Evolutionary conservation across 2,329 filamentous ascomycete species (phyloP), one percentile per base, ranked within the genome.

Genomic region (Chaetomium sp.): DNA sequence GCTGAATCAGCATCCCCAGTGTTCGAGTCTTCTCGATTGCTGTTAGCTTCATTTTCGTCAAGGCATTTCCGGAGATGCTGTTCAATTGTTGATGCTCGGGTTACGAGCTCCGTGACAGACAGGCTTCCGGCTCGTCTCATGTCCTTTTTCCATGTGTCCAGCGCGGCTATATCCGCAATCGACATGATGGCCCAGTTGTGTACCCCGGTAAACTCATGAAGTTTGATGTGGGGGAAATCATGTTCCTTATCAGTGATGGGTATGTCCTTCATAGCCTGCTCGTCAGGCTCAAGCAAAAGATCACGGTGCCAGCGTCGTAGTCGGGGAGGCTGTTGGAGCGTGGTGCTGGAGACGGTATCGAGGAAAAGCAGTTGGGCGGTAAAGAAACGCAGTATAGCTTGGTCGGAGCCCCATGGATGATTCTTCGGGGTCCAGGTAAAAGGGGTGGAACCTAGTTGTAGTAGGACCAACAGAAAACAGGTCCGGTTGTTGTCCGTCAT

Each of bases 71-170:
- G 70, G 14, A 78, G 68, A 7, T 64, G 65, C 6, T 68, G 66
- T 37, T 74, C 69, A 14, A 80, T 73, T 4, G 67, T 58, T 7
- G 69, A 66, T 1, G 74, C 77, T 12, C 77, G 76, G 4, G 67
- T 64, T 8, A 79, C 68, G 5, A 82, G 70, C 54, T 79, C 72
- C 3, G 67, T 63, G 52, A 73, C 68, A 9, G 76, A 76, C 1
- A 83, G 68, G 0, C 70, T 72, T 4, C 76, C 76, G 4, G 65
- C 61, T 47, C 66, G 65, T 48, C 71, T 74, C 58, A 73, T 72
- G 27, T 74, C 67, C 61, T 76, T 75, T 67, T 84, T 85, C 76
- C 78, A 82, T 1, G 75, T 72, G 51, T 80, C 75, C 6, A 86
- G 71, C 0, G 72, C 66, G 11, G 80, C 71, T 47, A 82, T 76